Base-by-base conservation (phyloP, 1,139 yeast genomes). In the Candida mesenterica region DNA sequence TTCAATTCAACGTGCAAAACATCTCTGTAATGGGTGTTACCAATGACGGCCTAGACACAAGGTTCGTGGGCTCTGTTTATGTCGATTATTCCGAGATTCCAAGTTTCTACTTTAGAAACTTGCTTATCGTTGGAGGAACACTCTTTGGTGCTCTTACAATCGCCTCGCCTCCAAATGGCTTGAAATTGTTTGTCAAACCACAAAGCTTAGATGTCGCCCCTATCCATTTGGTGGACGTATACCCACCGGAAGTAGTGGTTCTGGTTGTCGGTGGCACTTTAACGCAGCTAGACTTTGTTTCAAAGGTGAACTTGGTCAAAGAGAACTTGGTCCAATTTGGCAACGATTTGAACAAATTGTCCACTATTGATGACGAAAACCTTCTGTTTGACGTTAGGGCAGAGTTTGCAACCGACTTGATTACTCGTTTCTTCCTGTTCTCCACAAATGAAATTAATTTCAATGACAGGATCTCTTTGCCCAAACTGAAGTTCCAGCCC, bases 241-340 rank as follows among this genome's bases (percentile, higher is more conserved):
- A 36, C 14, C 59, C 63, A 3, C 65, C 68, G 2, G 55, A 52
- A 10, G 22, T 64, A 4, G 37, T 44, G 2, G 46, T 62, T 3
- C 48, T 48, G 24, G 42, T 62, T 14, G 34, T 44, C 5, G 50
- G 61, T 32, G 43, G 47, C 3, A 43, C 53, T 4, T 26, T 41
- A 8, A 57, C 65, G 3, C 46, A 49, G n/a, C 39, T 64, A 24
- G 63, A 61, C 36, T 50, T 62, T 25, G 41, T 50, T 8, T 49
- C 57, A 13, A 48, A 50, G n/a, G 47, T 61, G 18, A 27, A 28
- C 3, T 44, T 62, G 22, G 44, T 50, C 6, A 41, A 55, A 18
- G 46, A 46, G 4, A 53, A 54, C 17, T 44, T 59, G 12, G 44
- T 50, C 7, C 44, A 49, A 24, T 48, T 59, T 30, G 46, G 50